These are phyloP conservation scores for Posidonia oceanica DNA, from an alignment of 116 monocot genomes.

Conservation along the genomic window DNA sequence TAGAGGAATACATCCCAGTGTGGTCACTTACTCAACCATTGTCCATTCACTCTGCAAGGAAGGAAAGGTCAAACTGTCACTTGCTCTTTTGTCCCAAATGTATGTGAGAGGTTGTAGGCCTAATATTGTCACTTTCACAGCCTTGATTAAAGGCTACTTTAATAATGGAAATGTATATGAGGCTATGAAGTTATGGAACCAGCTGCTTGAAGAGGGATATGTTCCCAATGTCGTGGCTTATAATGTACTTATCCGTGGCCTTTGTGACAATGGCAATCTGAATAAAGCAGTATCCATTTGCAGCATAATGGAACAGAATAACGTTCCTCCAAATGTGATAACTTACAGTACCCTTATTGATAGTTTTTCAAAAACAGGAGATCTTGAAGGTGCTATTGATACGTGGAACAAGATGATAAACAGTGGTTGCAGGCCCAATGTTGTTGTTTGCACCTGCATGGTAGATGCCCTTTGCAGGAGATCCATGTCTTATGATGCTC, in stretches of 20 bases:
- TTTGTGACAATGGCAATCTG: slow-evolving; percentile 40
- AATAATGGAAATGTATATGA: slow-evolving; percentile 33
- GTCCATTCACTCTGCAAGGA: slow-evolving; percentile 43
- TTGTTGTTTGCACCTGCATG: slow-evolving; percentile 68
- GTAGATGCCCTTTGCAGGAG: slow-evolving; percentile 51
- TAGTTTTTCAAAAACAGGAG: slow-evolving; percentile 64
- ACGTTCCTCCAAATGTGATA: slow-evolving; percentile 36
- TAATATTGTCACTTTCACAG: slow-evolving; percentile 47
- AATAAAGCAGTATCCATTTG: slow-evolving; percentile 32
- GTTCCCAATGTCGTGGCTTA: slow-evolving; percentile 49
- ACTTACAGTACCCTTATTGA: slow-evolving; percentile 61
- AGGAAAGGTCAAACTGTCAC: slow-evolving; percentile 34
- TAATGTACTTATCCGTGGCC: slow-evolving; percentile 72
- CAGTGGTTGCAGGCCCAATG: slow-evolving; percentile 68
- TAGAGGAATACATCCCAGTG: slow-evolving; percentile 47
- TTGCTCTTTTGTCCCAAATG: slow-evolving; percentile 56
- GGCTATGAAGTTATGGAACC: slow-evolving; percentile 45
- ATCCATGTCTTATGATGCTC: slow-evolving; percentile 61
- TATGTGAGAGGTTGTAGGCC: slow-evolving; percentile 37
- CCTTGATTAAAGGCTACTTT: slow-evolving; percentile 57
- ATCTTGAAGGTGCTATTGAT: slow-evolving; percentile 34
- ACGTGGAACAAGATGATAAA: slow-evolving; percentile 68
- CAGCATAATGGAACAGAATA: slow-evolving; percentile 38
- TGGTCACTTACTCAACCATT: slow-evolving; percentile 66
- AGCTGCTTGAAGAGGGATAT: slow-evolving; percentile 40